Conservation (phyloP, 768 basidiomycete genomes). For the Xerocomellus dryophilus region DNA sequence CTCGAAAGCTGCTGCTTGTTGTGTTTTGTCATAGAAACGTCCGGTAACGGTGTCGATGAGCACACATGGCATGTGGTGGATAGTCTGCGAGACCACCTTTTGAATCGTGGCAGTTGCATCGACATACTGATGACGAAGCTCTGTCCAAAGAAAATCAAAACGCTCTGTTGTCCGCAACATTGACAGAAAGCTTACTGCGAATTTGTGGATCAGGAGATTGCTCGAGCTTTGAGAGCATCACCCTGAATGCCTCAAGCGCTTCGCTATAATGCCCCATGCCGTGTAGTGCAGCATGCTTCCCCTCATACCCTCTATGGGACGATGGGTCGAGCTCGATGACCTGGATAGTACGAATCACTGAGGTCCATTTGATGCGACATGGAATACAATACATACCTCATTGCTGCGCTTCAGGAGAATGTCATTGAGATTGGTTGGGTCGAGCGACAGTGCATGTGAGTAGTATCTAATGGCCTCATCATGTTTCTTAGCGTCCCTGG, state of each 20-base stretch:
- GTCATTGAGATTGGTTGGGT: background rate
- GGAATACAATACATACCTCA: background rate
- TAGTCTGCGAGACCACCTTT: background rate
- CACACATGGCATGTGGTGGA: background rate
- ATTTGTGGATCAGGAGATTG: background rate
- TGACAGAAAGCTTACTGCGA: background rate
- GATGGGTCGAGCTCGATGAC: background rate
- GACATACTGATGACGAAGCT: background rate
- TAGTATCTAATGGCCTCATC: background rate
- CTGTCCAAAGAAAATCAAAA: background rate
- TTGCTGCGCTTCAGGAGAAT: slow-evolving; percentile 8
- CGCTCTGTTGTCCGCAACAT: background rate
- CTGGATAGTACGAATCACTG: background rate
- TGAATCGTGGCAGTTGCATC: background rate
- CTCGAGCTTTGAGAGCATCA: background rate
- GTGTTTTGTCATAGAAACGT: background rate
- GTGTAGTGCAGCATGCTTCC: background rate
- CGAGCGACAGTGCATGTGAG: background rate
- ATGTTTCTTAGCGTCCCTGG: background rate
- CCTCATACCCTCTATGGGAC: background rate
- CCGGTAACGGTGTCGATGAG: slow-evolving; percentile 7
- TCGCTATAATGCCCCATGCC: background rate
- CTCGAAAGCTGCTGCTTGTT: slow-evolving; percentile 5
- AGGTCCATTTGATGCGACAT: too few species aligned
- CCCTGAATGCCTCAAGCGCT: background rate